These are phyloP conservation scores for Bothriochloa decipiens DNA, from an alignment of 176 grass and related monocot species.

Conservation along the genomic window DNA sequence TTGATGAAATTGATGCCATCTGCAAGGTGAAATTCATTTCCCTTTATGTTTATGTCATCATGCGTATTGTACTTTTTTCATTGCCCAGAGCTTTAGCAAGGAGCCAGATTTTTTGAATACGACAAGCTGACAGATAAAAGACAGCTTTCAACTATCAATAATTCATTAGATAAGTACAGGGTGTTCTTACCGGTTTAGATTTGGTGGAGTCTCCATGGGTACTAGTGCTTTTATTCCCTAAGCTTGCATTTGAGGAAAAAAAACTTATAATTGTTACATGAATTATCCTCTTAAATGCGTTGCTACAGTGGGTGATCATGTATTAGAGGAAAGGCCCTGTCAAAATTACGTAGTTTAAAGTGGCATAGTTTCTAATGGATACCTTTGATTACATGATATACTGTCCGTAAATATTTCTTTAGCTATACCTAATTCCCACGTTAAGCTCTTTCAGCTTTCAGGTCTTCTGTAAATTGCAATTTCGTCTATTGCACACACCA, in stretches of 20 bases:
- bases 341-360: conserved; percentile 20
- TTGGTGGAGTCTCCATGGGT: not conserved
- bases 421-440: conserved; percentile 7
- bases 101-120: not conserved
- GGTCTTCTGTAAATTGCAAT: conserved; percentile 14
- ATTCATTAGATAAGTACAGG: conserved; percentile 18
- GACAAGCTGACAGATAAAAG: conserved; percentile 20
- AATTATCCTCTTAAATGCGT: not conserved
- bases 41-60: conserved; percentile 14
- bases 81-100: conserved; percentile 20
- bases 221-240: conserved; percentile 13
- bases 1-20: conserved; percentile 99
- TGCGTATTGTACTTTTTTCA: conserved; percentile 1
- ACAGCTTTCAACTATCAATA: not conserved
- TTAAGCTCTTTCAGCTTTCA: conserved; percentile 19
- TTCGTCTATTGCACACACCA: not conserved
- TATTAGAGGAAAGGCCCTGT: conserved; percentile 4
- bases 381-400: conserved; percentile 39
- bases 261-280: not conserved
- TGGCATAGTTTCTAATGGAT: conserved; percentile 13
- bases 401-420: conserved; percentile 4
- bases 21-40: conserved; percentile 46
- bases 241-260: not conserved
- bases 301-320: not conserved
- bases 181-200: conserved; percentile 8